phyloP scores from a whole-genome alignment of 2,329 filamentous ascomycete species.

The Aspergillus proliferans region DNA sequence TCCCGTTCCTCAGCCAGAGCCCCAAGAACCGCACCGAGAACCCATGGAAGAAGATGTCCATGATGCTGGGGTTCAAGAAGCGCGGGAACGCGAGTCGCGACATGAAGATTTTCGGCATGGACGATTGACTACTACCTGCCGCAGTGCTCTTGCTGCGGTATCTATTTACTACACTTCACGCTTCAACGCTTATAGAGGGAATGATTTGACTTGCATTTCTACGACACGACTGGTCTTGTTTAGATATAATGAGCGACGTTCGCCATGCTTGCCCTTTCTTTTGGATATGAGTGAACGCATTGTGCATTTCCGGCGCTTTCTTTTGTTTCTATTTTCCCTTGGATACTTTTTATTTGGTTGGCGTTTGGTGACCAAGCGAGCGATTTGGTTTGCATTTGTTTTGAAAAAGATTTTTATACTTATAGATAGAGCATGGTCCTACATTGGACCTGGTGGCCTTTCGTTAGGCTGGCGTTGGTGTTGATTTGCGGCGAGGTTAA shows the following conservation, averaged over 20 bases:
- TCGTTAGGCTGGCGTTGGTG: not conserved
- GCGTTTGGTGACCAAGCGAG: slow-evolving; percentile 12
- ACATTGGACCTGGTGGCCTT: not conserved
- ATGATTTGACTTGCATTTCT: slow-evolving; percentile 12
- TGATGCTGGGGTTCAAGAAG: slow-evolving; percentile 43
- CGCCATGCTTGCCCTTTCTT: slow-evolving; percentile 5
- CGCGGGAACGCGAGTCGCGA: slow-evolving; percentile 19
- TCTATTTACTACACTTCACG: not conserved
- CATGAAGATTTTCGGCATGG: slow-evolving; percentile 18
- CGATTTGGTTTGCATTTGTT: slow-evolving; percentile 8
- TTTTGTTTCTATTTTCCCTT: slow-evolving; percentile 5
- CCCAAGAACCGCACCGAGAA: slow-evolving; percentile 41
- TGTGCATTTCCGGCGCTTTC: slow-evolving; percentile 9
- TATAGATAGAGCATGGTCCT: not conserved
- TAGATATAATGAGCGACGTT: slow-evolving; percentile 1
- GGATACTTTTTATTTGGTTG: slow-evolving; percentile 1
- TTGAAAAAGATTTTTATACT: not conserved
- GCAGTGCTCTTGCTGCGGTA: not conserved
- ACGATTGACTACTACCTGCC: slow-evolving; percentile 14
- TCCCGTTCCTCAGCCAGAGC: slow-evolving; percentile 26
- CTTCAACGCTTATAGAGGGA: slow-evolving; percentile 9
- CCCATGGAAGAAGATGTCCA: slow-evolving; percentile 49
- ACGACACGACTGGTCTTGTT: slow-evolving; percentile 8
- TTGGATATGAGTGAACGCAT: slow-evolving; percentile 16
- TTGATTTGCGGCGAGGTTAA: not conserved